Conservation (phyloP, 495 filamentous ascomycete genomes). For the Podospora pseudoanserina region DNA sequence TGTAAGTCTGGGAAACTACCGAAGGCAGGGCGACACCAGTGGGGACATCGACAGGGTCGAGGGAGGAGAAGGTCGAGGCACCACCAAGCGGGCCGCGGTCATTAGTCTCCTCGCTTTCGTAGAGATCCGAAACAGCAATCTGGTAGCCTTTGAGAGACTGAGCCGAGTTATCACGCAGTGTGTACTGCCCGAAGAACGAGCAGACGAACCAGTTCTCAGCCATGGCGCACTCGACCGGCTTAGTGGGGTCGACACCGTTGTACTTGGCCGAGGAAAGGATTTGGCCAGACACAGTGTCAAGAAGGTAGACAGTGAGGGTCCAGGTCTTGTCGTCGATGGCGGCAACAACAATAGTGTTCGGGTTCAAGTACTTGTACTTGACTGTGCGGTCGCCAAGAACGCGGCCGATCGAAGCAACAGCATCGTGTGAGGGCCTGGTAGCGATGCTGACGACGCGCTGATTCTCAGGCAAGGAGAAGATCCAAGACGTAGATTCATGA, state of each 20-base stretch:
- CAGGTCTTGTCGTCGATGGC: slow-evolving; percentile 56
- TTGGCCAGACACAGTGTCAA: slow-evolving; percentile 82
- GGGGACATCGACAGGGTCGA: slow-evolving; percentile 52
- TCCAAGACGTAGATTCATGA: slow-evolving; percentile 61
- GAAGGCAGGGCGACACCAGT: slow-evolving; percentile 54
- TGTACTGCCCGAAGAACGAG: slow-evolving; percentile 69
- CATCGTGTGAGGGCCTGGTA: slow-evolving; percentile 70
- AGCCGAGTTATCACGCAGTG: slow-evolving; percentile 43
- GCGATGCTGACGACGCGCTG: slow-evolving; percentile 66
- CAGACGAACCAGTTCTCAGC: slow-evolving; percentile 97
- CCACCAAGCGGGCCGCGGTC: slow-evolving; percentile 76
- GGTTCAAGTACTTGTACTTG: slow-evolving; percentile 94
- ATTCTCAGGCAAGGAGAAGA: slow-evolving; percentile 62
- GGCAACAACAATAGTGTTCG: slow-evolving; percentile 77
- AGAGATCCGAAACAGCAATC: slow-evolving; percentile 81
- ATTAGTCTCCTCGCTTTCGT: slow-evolving; percentile 78
- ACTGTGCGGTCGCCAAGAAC: slow-evolving; percentile 88
- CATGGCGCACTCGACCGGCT: slow-evolving; percentile 70
- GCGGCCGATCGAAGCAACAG: slow-evolving; percentile 89
- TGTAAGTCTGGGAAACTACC: slow-evolving; percentile 71
- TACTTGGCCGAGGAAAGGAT: slow-evolving; percentile 69
- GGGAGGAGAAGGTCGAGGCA: slow-evolving; percentile 65
- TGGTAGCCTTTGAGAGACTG: slow-evolving; percentile 77
- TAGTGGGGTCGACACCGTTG: slow-evolving; percentile 66
- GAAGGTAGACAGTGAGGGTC: slow-evolving; percentile 67